phyloP scores from a whole-genome alignment of 148 eudicot species.

The Rhododendron griersonianum region DNA sequence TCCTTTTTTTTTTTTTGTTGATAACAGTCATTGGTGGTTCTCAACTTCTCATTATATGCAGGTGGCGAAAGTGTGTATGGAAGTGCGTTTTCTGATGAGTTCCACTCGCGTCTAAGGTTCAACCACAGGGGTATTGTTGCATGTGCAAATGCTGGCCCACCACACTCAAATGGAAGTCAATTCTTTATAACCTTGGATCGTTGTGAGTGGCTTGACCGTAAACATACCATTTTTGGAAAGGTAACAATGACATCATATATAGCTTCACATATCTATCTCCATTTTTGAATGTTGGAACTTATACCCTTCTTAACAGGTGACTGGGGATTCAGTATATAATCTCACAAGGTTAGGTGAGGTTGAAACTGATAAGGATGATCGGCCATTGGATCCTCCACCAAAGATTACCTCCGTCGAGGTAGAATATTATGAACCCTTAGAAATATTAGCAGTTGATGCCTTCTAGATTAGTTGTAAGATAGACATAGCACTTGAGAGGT shows the following conservation, averaged over 20 bases:
- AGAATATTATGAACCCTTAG: constrained; percentile 5
- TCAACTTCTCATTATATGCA: constrained; percentile 20
- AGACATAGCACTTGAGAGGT: background rate
- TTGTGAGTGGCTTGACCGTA: constrained; percentile 95
- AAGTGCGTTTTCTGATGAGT: constrained; percentile 70
- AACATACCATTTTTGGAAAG: constrained; percentile 96
- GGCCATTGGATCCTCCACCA: constrained; percentile 85
- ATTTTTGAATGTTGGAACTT: background rate
- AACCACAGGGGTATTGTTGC: constrained; percentile 96
- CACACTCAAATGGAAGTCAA: constrained; percentile 93
- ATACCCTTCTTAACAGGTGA: constrained; percentile 48
- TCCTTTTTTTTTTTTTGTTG: background rate
- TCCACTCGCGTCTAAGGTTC: constrained; percentile 91
- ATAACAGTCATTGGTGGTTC: background rate
- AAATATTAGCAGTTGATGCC: background rate
- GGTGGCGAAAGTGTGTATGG: constrained; percentile 99
- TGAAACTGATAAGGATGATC: constrained; percentile 78
- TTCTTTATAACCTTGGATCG: constrained; percentile 86
- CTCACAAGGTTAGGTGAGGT: constrained; percentile 78
- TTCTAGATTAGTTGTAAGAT: background rate
- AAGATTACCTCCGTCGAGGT: constrained; percentile 83
- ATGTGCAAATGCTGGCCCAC: constrained; percentile 80
- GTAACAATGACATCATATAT: constrained; percentile 25
- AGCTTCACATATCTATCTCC: background rate
- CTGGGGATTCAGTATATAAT: constrained; percentile 94